Conservation (phyloP, 2,329 filamentous ascomycete genomes). For the Penicillium vulpinum region DNA sequence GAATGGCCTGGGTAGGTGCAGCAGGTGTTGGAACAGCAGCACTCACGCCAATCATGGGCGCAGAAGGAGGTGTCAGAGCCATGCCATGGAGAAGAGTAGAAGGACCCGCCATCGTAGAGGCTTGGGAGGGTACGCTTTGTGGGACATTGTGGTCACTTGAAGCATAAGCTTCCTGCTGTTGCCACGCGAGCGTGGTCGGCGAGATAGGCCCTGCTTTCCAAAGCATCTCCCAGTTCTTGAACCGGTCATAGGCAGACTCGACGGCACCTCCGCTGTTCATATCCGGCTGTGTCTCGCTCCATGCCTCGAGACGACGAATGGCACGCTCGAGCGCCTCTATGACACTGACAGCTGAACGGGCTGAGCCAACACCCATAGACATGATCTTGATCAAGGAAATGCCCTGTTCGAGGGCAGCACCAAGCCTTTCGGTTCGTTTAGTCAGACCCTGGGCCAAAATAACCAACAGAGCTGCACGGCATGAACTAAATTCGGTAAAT, state of each 20-base stretch:
- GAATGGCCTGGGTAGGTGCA: slow-evolving; percentile 14
- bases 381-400: slow-evolving; percentile 55
- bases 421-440: slow-evolving; percentile 45
- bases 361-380: slow-evolving; percentile 55
- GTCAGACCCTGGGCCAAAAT: slow-evolving; percentile 44
- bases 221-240: slow-evolving; percentile 55
- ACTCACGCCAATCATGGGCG: slow-evolving; percentile 6
- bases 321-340: slow-evolving; percentile 56
- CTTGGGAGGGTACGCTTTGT: slow-evolving; percentile 9
- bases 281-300: slow-evolving; percentile 37
- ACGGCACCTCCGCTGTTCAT: slow-evolving; percentile 33
- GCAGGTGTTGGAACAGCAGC: slow-evolving; percentile 7
- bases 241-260: slow-evolving; percentile 54
- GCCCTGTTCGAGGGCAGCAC: slow-evolving; percentile 51
- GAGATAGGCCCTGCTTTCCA: slow-evolving; percentile 46
- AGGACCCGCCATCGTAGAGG: slow-evolving; percentile 9
- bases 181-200: slow-evolving; percentile 31
- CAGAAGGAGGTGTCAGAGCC: slow-evolving; percentile 21
- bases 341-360: slow-evolving; percentile 55
- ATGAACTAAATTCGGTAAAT: slow-evolving; percentile 59
- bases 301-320: slow-evolving; percentile 48
- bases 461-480: slow-evolving; percentile 55
- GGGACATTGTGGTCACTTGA: slow-evolving; percentile 13
- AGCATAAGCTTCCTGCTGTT: slow-evolving; percentile 21
- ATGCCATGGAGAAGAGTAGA: slow-evolving; percentile 24